These are phyloP conservation scores for Arthrobotrys pseudoclavata DNA, from an alignment of 2,329 filamentous ascomycete genomes.

Conservation along the genomic window DNA sequence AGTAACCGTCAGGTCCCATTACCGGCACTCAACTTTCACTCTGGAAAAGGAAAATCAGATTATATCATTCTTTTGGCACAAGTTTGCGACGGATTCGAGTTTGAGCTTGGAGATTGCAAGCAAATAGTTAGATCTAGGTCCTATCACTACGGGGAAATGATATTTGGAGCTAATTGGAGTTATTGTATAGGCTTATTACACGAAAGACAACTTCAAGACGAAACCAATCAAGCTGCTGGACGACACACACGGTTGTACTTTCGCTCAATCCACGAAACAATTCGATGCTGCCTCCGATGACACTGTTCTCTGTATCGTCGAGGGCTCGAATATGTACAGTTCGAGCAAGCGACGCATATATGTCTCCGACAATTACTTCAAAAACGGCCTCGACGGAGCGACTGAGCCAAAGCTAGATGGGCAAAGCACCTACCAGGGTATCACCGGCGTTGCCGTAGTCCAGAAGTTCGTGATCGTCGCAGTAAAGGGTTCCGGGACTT, in stretches of 20 bases:
- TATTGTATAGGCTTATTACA: conserved; percentile 74
- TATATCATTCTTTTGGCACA: conserved; percentile 77
- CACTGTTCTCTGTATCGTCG: conserved; percentile 83
- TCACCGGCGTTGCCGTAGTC: conserved; percentile 84
- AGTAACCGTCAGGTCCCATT: conserved; percentile 72
- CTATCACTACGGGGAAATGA: conserved; percentile 61
- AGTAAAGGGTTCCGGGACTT: conserved; percentile 81
- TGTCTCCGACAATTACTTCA: conserved; percentile 87
- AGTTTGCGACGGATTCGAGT: conserved; percentile 72
- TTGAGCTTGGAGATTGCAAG: conserved; percentile 75
- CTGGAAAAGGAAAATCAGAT: conserved; percentile 80
- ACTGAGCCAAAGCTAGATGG: conserved; percentile 82
- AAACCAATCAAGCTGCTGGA: conserved; percentile 75
- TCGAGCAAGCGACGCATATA: conserved; percentile 82
- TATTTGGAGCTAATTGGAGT: conserved; percentile 65
- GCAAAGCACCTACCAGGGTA: conserved; percentile 80
- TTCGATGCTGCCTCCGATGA: conserved; percentile 79
- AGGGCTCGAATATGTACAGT: conserved; percentile 78
- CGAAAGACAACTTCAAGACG: conserved; percentile 84
- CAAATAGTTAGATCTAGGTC: conserved; percentile 68
- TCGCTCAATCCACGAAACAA: conserved; percentile 81
- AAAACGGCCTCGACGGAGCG: conserved; percentile 68
- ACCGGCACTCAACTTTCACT: conserved; percentile 76
- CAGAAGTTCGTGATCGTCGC: conserved; percentile 90
- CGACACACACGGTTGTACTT: conserved; percentile 82